Evolutionary conservation across 164 flowering plant genomes (phyloP).

Genomic region (Nelumbo lutea): DNA sequence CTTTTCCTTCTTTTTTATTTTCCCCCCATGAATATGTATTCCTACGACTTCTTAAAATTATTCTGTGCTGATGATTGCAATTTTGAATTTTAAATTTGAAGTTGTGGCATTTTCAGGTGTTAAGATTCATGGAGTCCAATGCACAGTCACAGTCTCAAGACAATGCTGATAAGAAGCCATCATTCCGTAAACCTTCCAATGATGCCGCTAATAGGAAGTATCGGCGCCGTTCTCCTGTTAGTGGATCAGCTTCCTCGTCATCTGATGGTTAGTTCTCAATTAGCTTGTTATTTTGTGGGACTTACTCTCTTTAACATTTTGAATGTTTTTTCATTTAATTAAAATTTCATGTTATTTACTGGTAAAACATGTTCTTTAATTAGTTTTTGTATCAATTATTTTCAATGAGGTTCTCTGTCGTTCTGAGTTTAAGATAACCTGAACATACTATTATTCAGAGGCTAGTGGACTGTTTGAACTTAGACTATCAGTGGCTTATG

Average conservation of each 20-base stretch:
- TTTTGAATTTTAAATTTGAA: neutral
- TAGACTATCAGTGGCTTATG: no score
- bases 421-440: neutral
- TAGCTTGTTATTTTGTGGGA: neutral
- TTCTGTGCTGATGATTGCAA: no score
- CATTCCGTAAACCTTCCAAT: slow-evolving; percentile 74
- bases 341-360: no score
- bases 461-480: neutral
- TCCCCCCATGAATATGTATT: no score
- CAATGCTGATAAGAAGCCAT: slow-evolving; percentile 36
- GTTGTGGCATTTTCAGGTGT: slow-evolving; percentile 7
- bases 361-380: no score
- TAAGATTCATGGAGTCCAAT: slow-evolving; percentile 40
- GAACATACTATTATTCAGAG: neutral
- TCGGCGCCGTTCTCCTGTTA: slow-evolving; percentile 60
- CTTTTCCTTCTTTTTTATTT: no score
- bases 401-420: neutral
- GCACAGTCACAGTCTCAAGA: slow-evolving; percentile 32
- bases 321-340: no score
- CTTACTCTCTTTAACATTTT: neutral
- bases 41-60: no score
- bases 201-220: slow-evolving; percentile 70
- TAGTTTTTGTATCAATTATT: no score
- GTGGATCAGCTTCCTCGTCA: slow-evolving; percentile 40
- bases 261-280: slow-evolving; percentile 49